phyloP scores from a whole-genome alignment of 106 monocot species.

The Dioscorea dumetorum region DNA sequence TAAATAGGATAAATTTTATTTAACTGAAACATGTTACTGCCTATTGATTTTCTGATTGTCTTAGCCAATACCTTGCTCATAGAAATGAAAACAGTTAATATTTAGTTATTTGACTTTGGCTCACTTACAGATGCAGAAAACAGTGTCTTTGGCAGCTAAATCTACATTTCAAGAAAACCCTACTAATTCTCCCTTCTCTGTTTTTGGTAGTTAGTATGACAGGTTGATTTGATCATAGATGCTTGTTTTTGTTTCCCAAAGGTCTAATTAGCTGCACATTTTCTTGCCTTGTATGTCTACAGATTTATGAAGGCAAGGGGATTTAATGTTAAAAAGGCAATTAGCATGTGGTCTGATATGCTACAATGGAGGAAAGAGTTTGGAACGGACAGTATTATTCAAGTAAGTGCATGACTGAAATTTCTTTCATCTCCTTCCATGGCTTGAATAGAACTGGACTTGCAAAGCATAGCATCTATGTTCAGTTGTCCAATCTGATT shows the following conservation, averaged over 20 bases:
- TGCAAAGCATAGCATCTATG: neutral
- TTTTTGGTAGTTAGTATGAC: neutral
- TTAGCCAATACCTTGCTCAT: too few relatives aligned
- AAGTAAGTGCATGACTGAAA: neutral
- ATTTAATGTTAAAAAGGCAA: neutral
- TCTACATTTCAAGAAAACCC: too few relatives aligned
- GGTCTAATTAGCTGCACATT: neutral
- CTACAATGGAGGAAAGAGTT: neutral
- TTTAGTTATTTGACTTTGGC: too few relatives aligned
- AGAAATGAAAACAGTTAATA: too few relatives aligned
- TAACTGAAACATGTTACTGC: too few relatives aligned
- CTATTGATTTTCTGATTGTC: too few relatives aligned
- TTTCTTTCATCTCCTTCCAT: neutral
- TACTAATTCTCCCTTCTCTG: neutral
- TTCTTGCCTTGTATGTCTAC: neutral
- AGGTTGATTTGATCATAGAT: neutral
- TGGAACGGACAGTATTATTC: neutral
- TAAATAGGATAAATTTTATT: too few relatives aligned
- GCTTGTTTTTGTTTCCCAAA: constrained; percentile 6
- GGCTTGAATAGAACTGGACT: neutral
- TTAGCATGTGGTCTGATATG: neutral
- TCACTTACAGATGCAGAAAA: neutral
- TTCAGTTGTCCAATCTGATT: neutral
- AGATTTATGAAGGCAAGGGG: constrained; percentile 1
- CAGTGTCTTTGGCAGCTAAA: neutral